Evolutionary conservation across 441 rosid genomes (phyloP), one percentile per base, ranked within the genome.

Genomic region (Pelargonium citronellum): DNA sequence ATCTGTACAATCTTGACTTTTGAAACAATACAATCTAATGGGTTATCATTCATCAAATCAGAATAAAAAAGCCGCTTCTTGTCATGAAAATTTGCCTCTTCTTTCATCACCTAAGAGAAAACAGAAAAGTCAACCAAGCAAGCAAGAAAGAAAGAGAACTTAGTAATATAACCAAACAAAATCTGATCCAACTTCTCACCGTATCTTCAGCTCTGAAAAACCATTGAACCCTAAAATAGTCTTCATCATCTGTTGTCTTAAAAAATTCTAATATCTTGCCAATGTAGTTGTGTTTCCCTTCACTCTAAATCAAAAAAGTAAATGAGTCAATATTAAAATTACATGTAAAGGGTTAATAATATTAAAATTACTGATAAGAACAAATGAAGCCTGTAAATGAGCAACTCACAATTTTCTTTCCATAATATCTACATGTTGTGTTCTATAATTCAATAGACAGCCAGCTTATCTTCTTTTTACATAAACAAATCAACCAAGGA

Each of bases 261-360:
- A 79, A 82, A 16, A 78, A n/a, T 20, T 82, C 79, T 0, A 80
- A 8, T 17, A 78, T 76, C 55, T 71, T 78, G 1, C 80, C 80
- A 10, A 79, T 78, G 12, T 71, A 78, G 49, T 78, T 67, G 0
- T 71, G 55, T 0, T 44, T 66, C 7, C 72, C 73, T 15, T 72
- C 76, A 46, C 68, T 77, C 86, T 83, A 63, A 1, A 68, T 10
- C 13, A 55, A 16, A 7, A 55, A 55, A 55, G 11, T 16, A 55
- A 5, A 55, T 55, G 62, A 5, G 17, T 16, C 22, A 17, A 55
- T 17, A 17, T 55, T 55, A 55, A 20, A 44, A 44, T 44, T 8
- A 11, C 13, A 44, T 44, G 49, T 11, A 11, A 44, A 44, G 49
- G 49, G 49, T 44, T 44, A 8, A 11, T 44, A 3, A n/a, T n/a